phyloP scores from a whole-genome alignment of 1,284 basidiomycete species.

The Sanghuangporus baumii region DNA sequence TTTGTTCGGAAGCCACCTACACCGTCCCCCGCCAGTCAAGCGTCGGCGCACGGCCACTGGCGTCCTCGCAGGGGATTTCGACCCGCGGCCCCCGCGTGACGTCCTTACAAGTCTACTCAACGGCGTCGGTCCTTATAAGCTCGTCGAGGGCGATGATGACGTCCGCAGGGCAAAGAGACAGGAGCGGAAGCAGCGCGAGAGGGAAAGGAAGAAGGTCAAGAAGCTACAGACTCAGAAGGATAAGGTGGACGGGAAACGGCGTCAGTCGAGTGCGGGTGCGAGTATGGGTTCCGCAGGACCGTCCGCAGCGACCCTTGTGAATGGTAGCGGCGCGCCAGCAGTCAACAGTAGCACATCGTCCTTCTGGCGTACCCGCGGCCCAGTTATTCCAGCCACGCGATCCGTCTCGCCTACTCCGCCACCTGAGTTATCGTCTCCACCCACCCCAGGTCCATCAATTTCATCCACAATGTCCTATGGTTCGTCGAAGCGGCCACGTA shows the following conservation, averaged over 20 bases:
- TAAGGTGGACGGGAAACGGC: conserved; percentile 17
- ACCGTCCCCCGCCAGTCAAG: conserved; percentile 23
- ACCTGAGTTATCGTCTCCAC: conserved; percentile 54
- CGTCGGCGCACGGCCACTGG: conserved; percentile 64
- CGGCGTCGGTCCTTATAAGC: conserved; percentile 59
- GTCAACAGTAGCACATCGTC: conserved; percentile 34
- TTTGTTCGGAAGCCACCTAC: background rate
- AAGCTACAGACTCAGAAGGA: conserved; percentile 28
- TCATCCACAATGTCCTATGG: conserved; percentile 67
- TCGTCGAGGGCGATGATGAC: conserved; percentile 54
- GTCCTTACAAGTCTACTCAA: conserved; percentile 73
- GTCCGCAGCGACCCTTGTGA: background rate
- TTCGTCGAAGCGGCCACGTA: conserved; percentile 71
- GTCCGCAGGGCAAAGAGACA: conserved; percentile 41
- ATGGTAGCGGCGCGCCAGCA: conserved; percentile 20
- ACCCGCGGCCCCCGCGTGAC: conserved; percentile 58
- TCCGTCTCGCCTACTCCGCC: conserved; percentile 71
- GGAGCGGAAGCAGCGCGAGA: conserved; percentile 46
- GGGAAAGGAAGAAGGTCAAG: conserved; percentile 31
- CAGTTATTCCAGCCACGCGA: conserved; percentile 59
- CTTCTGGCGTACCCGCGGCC: conserved; percentile 60
- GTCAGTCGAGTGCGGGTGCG: conserved; percentile 1
- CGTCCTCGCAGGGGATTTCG: conserved; percentile 68
- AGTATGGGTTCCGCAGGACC: background rate
- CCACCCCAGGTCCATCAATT: conserved; percentile 67